phyloP scores from a whole-genome alignment of 2,329 filamentous ascomycete species.

The Botrytis fabae region DNA sequence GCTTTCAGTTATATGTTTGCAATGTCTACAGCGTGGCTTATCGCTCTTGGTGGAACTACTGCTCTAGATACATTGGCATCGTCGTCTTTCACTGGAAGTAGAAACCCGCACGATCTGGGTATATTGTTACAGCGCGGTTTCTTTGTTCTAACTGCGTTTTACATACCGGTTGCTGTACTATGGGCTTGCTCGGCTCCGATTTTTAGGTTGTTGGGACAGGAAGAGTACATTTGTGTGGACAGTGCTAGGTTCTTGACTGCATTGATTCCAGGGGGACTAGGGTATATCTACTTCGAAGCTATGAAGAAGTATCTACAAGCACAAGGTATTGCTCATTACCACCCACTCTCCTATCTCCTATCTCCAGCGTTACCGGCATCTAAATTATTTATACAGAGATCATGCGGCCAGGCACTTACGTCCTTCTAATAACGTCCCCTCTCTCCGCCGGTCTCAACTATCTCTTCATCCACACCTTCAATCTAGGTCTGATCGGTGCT shows the following conservation, averaged over 20 bases:
- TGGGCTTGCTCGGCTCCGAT: conserved; percentile 76
- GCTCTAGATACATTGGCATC: conserved; percentile 84
- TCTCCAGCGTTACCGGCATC: background rate
- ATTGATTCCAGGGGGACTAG: conserved; percentile 77
- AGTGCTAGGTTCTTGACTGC: conserved; percentile 71
- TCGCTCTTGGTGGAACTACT: conserved; percentile 81
- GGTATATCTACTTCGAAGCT: conserved; percentile 84
- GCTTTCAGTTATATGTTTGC: conserved; percentile 95
- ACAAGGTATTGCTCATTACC: conserved; percentile 62
- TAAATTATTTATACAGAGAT: conserved; percentile 46
- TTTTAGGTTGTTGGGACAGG: conserved; percentile 74
- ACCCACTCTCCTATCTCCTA: conserved; percentile 57
- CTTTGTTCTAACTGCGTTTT: conserved; percentile 70
- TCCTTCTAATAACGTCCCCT: conserved; percentile 78
- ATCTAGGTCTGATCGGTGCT: conserved; percentile 73
- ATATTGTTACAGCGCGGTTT: conserved; percentile 76
- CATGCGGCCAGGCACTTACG: conserved; percentile 81
- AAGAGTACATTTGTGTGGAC: conserved; percentile 72
- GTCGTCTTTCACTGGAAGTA: conserved; percentile 77
- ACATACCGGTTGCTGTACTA: conserved; percentile 68
- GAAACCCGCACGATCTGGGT: conserved; percentile 75
- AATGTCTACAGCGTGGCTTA: conserved; percentile 84
- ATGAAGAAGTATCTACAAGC: conserved; percentile 89
- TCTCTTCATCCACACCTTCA: conserved; percentile 71
- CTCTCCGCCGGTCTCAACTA: conserved; percentile 80